Base-by-base conservation (phyloP, 1,139 yeast species). In the Yamadazyma membranifaciens region DNA sequence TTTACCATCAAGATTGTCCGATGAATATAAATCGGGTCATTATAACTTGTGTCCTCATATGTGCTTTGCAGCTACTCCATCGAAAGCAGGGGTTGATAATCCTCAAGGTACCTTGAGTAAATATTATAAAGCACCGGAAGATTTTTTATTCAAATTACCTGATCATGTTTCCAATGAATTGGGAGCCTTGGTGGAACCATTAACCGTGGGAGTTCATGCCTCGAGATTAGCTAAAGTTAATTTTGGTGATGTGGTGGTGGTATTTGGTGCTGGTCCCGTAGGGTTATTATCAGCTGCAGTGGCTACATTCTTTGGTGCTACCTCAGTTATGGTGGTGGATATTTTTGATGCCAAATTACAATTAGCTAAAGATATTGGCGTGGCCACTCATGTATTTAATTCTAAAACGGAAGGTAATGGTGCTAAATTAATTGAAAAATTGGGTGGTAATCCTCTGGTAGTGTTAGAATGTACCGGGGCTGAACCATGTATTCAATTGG, bases 221-320 rank as follows among this genome's bases (percentile, higher is more conserved):
- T 74, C 82, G 45, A 84, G 81, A 59, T 72, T 80, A 44, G 87
- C 85, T n/a, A 73, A 73, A 26, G 69, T 86, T 42, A 72, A 66
- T 34, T 80, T 85, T 49, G 95, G 94, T 46, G 94, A 87, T 47
- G 70, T 76, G 10, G 87, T 83, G 20, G 81, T 82, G 31, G 85
- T 89, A 4, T 84, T 86, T 52, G 97, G 97, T 39, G 96, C 96
- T 25, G 97, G 97, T 10, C 96, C 97, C 9, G 92, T 89, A 46
- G 97, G 97, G 29, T 65, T 89, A 38, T 69, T 89, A 46, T 73
- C 83, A 39, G 95, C 95, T 28, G 78, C 85, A 32, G 83, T 83
- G 27, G 95, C 94, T 15, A 75, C 75, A 42, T 86, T 91, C 11
- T 86, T 84, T 50, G 97, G 97, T 29, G 95, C 96, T 6, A 68